Conservation (phyloP, 768 basidiomycete species). For the Leccinum ochraceum region DNA sequence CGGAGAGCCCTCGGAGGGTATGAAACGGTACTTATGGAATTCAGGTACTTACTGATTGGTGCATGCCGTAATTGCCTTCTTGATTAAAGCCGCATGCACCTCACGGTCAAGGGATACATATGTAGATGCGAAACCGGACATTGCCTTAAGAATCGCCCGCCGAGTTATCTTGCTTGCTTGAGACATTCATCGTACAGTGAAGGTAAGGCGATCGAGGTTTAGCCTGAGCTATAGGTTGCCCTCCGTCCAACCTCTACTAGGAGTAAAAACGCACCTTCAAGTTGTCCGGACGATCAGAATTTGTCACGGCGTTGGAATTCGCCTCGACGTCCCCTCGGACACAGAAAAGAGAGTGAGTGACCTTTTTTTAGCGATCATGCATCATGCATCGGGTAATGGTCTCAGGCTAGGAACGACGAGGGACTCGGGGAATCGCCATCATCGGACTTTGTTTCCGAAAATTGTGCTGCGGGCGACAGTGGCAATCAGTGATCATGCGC, state of each 20-base stretch:
- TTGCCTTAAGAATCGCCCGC: not conserved
- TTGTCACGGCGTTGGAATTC: not conserved
- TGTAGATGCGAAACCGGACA: not conserved
- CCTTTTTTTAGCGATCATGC: not conserved
- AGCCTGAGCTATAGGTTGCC: not conserved
- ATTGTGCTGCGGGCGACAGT: not conserved
- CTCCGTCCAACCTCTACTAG: not conserved
- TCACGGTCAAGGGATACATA: not conserved
- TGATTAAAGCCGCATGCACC: not conserved
- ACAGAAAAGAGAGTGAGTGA: not conserved
- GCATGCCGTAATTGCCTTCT: not conserved
- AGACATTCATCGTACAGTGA: not conserved
- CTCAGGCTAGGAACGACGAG: not conserved
- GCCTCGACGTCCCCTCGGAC: not conserved
- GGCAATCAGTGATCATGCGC: not conserved
- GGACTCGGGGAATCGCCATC: not conserved
- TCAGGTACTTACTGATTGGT: too few relatives aligned
- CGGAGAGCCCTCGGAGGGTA: not conserved
- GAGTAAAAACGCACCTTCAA: not conserved
- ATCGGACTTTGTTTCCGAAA: not conserved
- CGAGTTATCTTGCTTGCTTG: not conserved
- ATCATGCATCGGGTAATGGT: not conserved
- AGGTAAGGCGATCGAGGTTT: not conserved
- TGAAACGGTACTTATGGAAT: too few relatives aligned
- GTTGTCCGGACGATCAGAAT: not conserved